These are phyloP conservation scores for Acephala macrosclerotiorum DNA, from an alignment of 2,329 filamentous ascomycete genomes.

Conservation along the genomic window DNA sequence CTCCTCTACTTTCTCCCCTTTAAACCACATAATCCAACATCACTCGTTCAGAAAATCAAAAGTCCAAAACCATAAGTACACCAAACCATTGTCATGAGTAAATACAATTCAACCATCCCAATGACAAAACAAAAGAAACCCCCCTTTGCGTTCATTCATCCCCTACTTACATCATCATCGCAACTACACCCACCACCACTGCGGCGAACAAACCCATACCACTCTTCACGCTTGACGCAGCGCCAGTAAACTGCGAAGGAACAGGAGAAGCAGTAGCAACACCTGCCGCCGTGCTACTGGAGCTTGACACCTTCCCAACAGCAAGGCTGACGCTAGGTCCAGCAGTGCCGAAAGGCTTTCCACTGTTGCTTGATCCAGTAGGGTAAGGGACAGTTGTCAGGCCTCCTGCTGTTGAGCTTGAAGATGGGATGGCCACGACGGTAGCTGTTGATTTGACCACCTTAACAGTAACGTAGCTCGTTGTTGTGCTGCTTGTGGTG, in stretches of 20 bases:
- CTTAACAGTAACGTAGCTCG: slow-evolving; percentile 23
- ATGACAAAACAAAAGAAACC: neutral
- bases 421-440: slow-evolving; percentile 10
- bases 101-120: neutral
- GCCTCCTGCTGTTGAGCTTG: neutral
- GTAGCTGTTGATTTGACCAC: slow-evolving; percentile 21
- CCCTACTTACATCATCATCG: slow-evolving; percentile 24
- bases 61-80: slow-evolving; percentile 8
- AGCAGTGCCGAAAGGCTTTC: neutral
- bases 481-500: slow-evolving; percentile 24
- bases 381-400: slow-evolving; percentile 18
- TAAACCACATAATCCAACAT: neutral
- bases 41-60: neutral
- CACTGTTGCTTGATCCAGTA: slow-evolving; percentile 13
- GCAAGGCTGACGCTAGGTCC: slow-evolving; percentile 9
- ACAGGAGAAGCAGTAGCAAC: slow-evolving; percentile 4
- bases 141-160: neutral
- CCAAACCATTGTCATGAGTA: neutral
- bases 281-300: slow-evolving; percentile 3
- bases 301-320: neutral
- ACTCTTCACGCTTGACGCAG: slow-evolving; percentile 26
- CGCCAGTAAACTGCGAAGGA: slow-evolving; percentile 21
- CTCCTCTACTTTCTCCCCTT: slow-evolving; percentile 3
- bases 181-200: slow-evolving; percentile 19
- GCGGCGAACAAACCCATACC: slow-evolving; percentile 17